Evolutionary conservation across 306 rosid species (phyloP).

Genomic region (Astragalus membranaceus): DNA sequence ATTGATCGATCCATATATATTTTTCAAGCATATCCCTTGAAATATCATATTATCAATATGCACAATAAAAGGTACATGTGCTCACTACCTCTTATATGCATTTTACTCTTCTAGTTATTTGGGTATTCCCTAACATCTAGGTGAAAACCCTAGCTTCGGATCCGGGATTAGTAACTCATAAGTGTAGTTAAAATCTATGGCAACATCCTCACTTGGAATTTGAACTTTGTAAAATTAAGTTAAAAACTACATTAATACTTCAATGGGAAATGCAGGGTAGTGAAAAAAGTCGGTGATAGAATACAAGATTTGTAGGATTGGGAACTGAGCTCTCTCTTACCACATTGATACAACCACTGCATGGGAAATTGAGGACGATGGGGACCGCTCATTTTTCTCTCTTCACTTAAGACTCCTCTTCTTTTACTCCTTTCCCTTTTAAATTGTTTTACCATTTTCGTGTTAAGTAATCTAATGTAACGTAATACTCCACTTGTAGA

Average conservation of each 20-base stretch:
- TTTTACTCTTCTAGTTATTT: neutral
- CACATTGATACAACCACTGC: constrained; percentile 31
- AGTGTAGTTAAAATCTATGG: neutral
- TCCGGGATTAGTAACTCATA: neutral
- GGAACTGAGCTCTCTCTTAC: constrained; percentile 34
- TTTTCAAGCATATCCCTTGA: constrained; percentile 11
- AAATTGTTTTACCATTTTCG: neutral
- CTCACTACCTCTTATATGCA: neutral
- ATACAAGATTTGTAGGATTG: constrained; percentile 40
- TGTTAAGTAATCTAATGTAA: neutral
- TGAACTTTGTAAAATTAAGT: neutral
- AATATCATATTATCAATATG: neutral
- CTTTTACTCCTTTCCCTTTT: neutral
- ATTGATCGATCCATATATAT: neutral
- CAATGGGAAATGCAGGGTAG: too few relatives aligned
- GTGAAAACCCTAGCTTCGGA: neutral
- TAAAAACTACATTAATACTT: too few relatives aligned
- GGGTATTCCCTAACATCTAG: neutral
- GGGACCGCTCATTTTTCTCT: constrained; percentile 18
- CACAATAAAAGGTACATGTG: neutral
- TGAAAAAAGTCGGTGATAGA: constrained; percentile 39
- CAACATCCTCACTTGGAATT: neutral
- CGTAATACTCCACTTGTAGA: neutral
- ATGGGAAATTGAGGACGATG: constrained; percentile 41
- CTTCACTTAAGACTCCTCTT: neutral